Base-by-base conservation (phyloP, 768 basidiomycete species). In the Lactifluus hygrophoroides region DNA sequence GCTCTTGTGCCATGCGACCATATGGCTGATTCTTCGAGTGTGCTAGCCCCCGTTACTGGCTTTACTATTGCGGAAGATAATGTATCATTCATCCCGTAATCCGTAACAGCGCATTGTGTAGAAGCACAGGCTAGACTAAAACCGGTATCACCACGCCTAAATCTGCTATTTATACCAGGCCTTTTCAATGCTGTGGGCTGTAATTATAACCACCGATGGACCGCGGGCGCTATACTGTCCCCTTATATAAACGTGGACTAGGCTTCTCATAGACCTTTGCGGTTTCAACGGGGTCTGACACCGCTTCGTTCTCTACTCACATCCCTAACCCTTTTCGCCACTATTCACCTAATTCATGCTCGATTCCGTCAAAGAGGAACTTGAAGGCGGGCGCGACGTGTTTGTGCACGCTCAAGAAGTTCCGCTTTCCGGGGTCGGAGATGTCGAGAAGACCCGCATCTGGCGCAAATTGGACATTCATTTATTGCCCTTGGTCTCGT, bases 401-500 rank as follows among this genome's bases (percentile, higher is more conserved):
- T 27, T 32, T 27, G 21, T 10, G 9, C 9, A 28, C 32, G 21
- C 25, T 19, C 47, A 25, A 48, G 57, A 43, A 23, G 49, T 45
- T 13, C 1, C 38, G 5, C 17, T 40, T 21, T 27, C 34, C 9
- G 19, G 3, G 11, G 30, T 48, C 25, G 32, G 23, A 7, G 27
- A 40, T 37, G 28, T 23, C 0, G 51, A 43, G 42, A 47, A 37
- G 19, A 21, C 2, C 11, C 56, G 21, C 17, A 49, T 62, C 43
- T 64, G 56, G 55, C 46, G 59, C 32, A 61, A 51, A 37, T 28
- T 65, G 28, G 64, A 65, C 23, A 40, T 4, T 5, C 48, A 48
- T 25, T 21, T 64, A 3, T 49, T 65, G 14, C 64, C 63, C 5
- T 52, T 38, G 6, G 45, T 61, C 37, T 38, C 56, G 9, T 28